These are phyloP conservation scores for Cytospora piceae DNA, from an alignment of 2,329 filamentous ascomycete genomes.

Conservation along the genomic window DNA sequence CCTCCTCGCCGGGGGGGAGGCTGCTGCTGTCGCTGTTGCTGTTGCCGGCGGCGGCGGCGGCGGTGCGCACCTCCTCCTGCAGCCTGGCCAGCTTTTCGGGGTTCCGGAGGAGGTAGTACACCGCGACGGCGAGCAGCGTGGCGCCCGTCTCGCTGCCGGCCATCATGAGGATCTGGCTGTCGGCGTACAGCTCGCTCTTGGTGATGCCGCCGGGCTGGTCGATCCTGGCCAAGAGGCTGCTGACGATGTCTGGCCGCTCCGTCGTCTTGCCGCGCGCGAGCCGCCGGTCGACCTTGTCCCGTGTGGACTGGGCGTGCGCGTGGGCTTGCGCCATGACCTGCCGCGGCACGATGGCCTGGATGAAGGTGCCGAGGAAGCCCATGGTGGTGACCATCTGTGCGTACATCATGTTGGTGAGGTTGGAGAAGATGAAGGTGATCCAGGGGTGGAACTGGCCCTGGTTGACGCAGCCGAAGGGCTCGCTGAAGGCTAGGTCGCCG, in stretches of 20 bases:
- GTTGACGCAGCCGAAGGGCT: conserved; percentile 35
- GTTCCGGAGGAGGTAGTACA: conserved; percentile 29
- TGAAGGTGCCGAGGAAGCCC: conserved; percentile 25
- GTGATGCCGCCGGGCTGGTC: conserved; percentile 22
- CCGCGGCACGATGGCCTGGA: conserved; percentile 27
- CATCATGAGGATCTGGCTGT: conserved; percentile 30
- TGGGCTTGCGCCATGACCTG: conserved; percentile 24
- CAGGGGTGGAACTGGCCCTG: conserved; percentile 34
- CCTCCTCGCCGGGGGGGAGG: neutral
- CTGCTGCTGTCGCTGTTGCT: no score
- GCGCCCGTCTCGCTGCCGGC: conserved; percentile 32
- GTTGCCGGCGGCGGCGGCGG: neutral
- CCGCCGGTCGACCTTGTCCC: conserved; percentile 30
- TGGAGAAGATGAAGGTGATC: conserved; percentile 34
- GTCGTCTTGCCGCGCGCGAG: conserved; percentile 21
- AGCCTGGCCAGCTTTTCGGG: conserved; percentile 24
- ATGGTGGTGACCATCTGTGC: conserved; percentile 30
- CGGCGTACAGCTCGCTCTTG: conserved; percentile 29
- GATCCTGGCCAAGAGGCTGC: conserved; percentile 22
- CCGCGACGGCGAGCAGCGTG: conserved; percentile 29
- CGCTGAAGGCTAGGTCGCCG: conserved; percentile 36
- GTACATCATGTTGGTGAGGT: conserved; percentile 34
- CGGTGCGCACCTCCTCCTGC: conserved; percentile 24
- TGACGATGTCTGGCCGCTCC: conserved; percentile 27
- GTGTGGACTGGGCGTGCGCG: conserved; percentile 28